Evolutionary conservation across 2,329 filamentous ascomycete genomes (phyloP).

Genomic region (Huntiella abstrusa): DNA sequence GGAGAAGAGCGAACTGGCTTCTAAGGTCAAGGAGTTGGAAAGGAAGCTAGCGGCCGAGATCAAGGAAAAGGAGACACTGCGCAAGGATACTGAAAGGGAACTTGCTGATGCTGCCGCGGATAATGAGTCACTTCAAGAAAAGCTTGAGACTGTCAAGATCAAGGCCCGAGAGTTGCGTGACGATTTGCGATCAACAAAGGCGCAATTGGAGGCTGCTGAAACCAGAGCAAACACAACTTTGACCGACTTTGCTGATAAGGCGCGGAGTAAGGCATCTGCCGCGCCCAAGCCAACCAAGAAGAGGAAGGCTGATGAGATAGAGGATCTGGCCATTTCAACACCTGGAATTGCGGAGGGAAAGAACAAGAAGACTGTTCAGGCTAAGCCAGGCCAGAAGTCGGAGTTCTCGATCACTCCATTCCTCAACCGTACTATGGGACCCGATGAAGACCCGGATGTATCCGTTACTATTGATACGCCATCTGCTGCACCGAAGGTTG

Average conservation of each 20-base stretch:
- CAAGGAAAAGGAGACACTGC: slow-evolving; percentile 27
- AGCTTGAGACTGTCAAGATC: slow-evolving; percentile 47
- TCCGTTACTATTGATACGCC: slow-evolving; percentile 3
- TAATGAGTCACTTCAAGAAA: slow-evolving; percentile 48
- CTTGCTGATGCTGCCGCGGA: slow-evolving; percentile 41
- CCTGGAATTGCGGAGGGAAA: slow-evolving; percentile 23
- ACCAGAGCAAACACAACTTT: slow-evolving; percentile 6
- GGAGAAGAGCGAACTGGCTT: slow-evolving; percentile 5
- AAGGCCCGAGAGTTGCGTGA: slow-evolving; percentile 49
- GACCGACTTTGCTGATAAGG: slow-evolving; percentile 13
- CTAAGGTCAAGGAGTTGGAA: slow-evolving; percentile 14
- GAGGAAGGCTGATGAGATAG: slow-evolving; percentile 26
- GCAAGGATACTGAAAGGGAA: slow-evolving; percentile 31
- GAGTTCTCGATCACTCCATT: slow-evolving; percentile 89
- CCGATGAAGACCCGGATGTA: slow-evolving; percentile 18
- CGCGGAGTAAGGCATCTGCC: slow-evolving; percentile 17
- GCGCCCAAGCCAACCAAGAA: slow-evolving; percentile 24
- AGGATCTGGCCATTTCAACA: slow-evolving; percentile 29
- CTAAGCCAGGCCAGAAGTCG: slow-evolving; percentile 60
- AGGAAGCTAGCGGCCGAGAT: slow-evolving; percentile 22
- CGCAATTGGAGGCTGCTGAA: slow-evolving; percentile 23
- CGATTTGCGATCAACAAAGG: slow-evolving; percentile 22
- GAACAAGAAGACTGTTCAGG: slow-evolving; percentile 40
- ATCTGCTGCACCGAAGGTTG: neutral
- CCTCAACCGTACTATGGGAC: slow-evolving; percentile 50